A percentile compares a stretch with the other conserved stretches of the same genome.
phyloP scores from a whole-genome alignment of 768 basidiomycete genomes.

The Mycena galopus region DNA sequence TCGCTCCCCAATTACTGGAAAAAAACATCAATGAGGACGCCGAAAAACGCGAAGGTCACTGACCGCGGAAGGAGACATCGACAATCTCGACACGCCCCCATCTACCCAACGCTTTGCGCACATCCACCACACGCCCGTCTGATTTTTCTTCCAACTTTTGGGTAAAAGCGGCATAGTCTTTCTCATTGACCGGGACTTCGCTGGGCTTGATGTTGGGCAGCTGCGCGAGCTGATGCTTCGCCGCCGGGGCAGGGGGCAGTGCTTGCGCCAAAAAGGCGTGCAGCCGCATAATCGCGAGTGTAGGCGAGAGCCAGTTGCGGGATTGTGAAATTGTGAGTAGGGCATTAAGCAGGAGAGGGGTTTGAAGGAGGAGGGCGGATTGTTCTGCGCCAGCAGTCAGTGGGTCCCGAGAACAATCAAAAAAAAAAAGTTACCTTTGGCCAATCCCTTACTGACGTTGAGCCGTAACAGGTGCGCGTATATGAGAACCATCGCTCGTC shows the following conservation, averaged over 20 bases:
- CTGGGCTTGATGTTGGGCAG: conserved; percentile 77
- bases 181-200: conserved; percentile 60
- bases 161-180: conserved; percentile 61
- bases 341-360: conserved; percentile 81
- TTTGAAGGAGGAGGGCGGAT: conserved; percentile 75
- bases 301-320: conserved; percentile 90
- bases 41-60: conserved; percentile 30
- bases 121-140: conserved; percentile 63
- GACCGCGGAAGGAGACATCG: conserved; percentile 89
- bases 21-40: neutral
- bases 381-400: conserved; percentile 67
- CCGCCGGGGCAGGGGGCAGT: conserved; percentile 68
- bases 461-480: conserved; percentile 89
- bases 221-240: conserved; percentile 69
- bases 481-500: conserved; percentile 77
- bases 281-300: conserved; percentile 83
- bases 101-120: conserved; percentile 73
- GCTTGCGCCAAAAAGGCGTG: conserved; percentile 91
- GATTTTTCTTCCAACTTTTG: conserved; percentile 63
- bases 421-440: conserved; percentile 67
- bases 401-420: neutral
- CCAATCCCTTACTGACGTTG: conserved; percentile 64
- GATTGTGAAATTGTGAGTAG: conserved; percentile 86
- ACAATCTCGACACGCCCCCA: conserved; percentile 87
- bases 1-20: conserved; percentile 92